Base-by-base conservation (phyloP, 768 basidiomycete species). In the Leccinellum albellum region DNA sequence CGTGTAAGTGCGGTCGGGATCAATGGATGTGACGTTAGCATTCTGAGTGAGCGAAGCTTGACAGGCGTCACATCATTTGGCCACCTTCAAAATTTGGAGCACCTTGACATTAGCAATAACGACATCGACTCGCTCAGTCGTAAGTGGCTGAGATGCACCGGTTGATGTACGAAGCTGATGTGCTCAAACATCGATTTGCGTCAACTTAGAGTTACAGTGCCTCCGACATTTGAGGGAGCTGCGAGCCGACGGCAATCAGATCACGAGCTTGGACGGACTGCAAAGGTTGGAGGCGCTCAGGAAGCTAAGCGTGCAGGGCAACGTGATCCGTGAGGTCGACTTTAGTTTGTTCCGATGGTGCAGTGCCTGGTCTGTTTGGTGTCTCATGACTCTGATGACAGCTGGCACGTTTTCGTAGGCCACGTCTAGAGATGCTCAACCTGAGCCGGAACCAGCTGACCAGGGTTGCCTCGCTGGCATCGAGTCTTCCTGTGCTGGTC, bases 61-160 rank as follows among this genome's bases (percentile, higher is more conserved):
- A 90, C 91, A 64, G 82, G 85, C 61, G 75, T 95, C 62, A 94
- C 94, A 32, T 93, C 94, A 24, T 96, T 92, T 73, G 80, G 81
- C 69, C 94, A 98, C 72, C 78, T 99, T 65, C 76, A 79, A 33
- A 90, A 91, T 69, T 79, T 99, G 42, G 92, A 94, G 74, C 84
- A 82, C 65, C 80, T 99, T 66, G 94, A 99, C 75, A 85, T 99
- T 59, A 94, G 92, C 70, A 72, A 84, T 66, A 98, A 98, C 72
- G 82, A 91, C 61, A 80, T 98, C 52, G 93, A 96, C 59, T 91
- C 91, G 8, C 77, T 98, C 55, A 82, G 79, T 50, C 92, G 92
- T 96, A 72, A 75, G 91, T 86, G 37, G 44, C 44, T 51, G 31
- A 51, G 14, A 48, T 13, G 21, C 15, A 32, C 3, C 29, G 32